phyloP scores from a whole-genome alignment of 176 grass and related monocot genomes.

The Olyra latifolia region DNA sequence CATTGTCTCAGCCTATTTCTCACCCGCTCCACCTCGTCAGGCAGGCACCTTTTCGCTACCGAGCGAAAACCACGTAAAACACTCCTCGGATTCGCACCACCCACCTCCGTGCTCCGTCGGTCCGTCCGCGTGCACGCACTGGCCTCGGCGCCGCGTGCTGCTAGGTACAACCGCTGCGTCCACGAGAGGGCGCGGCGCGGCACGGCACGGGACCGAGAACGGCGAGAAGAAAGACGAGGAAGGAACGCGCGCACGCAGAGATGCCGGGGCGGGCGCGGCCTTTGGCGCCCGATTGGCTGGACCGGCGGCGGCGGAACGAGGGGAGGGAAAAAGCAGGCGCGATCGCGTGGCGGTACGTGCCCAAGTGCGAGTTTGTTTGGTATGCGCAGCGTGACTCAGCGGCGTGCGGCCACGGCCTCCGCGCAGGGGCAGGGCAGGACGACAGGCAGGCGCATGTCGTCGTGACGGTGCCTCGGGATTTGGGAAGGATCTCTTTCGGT shows the following conservation, averaged over 20 bases:
- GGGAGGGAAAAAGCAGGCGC: not conserved
- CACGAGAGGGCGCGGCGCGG: too few relatives aligned
- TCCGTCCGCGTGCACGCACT: not conserved
- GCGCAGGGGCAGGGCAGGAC: not conserved
- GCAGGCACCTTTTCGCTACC: too few relatives aligned
- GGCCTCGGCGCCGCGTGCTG: not conserved
- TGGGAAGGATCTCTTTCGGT: constrained; percentile 17
- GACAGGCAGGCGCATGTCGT: not conserved
- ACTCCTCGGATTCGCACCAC: not conserved
- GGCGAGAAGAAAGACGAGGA: not conserved
- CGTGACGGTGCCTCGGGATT: constrained; percentile 31
- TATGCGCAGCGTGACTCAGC: not conserved
- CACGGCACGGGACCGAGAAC: not conserved
- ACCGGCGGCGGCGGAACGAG: too few relatives aligned
- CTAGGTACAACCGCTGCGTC: too few relatives aligned
- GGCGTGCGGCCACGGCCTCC: not conserved
- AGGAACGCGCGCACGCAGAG: not conserved
- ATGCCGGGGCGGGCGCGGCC: constrained; percentile 24
- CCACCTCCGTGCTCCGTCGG: too few relatives aligned
- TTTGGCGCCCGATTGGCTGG: not conserved
- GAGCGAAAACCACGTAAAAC: not conserved
- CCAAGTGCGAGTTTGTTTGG: too few relatives aligned
- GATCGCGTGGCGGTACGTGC: not conserved
- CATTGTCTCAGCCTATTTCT: too few relatives aligned
- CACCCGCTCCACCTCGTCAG: too few relatives aligned